phyloP scores from a whole-genome alignment of 352 stramenopile species.

The Globisporangium recalcitrans region DNA sequence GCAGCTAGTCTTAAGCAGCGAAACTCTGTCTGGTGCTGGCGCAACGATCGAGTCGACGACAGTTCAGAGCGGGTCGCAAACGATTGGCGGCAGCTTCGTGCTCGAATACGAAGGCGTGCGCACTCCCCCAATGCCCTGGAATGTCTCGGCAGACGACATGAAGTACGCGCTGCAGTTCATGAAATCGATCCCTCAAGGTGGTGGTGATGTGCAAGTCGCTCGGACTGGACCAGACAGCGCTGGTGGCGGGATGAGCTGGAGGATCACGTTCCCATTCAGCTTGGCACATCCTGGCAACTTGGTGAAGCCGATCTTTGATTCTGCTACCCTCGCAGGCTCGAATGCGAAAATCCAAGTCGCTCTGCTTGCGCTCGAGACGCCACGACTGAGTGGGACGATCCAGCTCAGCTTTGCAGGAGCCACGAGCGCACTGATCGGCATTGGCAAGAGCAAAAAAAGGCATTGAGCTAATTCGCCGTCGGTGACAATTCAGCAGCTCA shows the following conservation, averaged over 20 bases:
- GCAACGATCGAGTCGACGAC: conserved; percentile 22
- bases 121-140: conserved; percentile 58
- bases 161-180: conserved; percentile 64
- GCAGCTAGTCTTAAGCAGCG: conserved; percentile 19
- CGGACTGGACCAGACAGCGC: conserved; percentile 23
- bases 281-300: conserved; percentile 30
- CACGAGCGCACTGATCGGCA: conserved; percentile 31
- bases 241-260: conserved; percentile 40
- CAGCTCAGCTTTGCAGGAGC: conserved; percentile 26
- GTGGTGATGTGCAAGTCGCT: conserved; percentile 51
- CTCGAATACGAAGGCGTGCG: conserved; percentile 43
- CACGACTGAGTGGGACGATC: conserved; percentile 35
- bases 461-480: conserved; percentile 10
- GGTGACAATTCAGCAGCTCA: conserved; percentile 15
- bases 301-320: conserved; percentile 22
- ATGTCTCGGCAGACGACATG: conserved; percentile 84
- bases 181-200: conserved; percentile 41
- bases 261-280: conserved; percentile 46
- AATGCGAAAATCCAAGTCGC: conserved; percentile 30
- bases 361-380: conserved; percentile 32
- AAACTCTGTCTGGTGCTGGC: conserved; percentile 22
- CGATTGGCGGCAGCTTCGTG: conserved; percentile 42
- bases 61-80: conserved; percentile 30
- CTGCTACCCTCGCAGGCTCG: conserved; percentile 26
- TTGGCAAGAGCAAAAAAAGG: conserved; percentile 8